These are phyloP conservation scores for Paramecium primaurelia DNA, from an alignment of 73 alveolate genomes.

Conservation along the genomic window DNA sequence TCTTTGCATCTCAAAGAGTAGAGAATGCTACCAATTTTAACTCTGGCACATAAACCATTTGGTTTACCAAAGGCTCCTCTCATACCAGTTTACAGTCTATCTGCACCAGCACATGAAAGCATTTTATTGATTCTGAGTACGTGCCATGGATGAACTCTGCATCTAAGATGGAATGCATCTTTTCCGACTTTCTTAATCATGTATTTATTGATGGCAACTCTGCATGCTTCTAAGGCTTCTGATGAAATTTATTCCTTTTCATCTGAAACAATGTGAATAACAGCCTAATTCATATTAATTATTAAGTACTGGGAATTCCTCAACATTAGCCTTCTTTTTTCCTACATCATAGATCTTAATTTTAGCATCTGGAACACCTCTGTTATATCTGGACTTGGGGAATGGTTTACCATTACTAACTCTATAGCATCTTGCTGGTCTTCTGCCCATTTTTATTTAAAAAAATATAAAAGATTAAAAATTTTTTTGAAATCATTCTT, in stretches of 20 bases:
- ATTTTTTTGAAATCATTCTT: background rate
- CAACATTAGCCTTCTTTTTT: constrained; percentile 84
- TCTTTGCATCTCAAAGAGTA: constrained; percentile 82
- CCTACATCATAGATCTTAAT: constrained; percentile 97
- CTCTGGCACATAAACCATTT: constrained; percentile 97
- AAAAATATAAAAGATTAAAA: constrained; percentile 28
- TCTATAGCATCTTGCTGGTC: constrained; percentile 98
- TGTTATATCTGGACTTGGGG: constrained; percentile 97
- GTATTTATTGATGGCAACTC: constrained; percentile 98
- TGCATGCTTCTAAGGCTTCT: constrained; percentile 99
- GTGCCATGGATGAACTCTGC: constrained; percentile 98
- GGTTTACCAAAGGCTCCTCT: constrained; percentile 99
- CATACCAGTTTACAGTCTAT: constrained; percentile 99
- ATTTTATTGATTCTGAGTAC: constrained; percentile 98
- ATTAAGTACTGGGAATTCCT: constrained; percentile 83
- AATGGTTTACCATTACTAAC: constrained; percentile 94
- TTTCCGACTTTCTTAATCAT: constrained; percentile 87
- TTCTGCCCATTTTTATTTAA: constrained; percentile 79
- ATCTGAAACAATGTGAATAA: constrained; percentile 92
- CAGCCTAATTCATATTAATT: constrained; percentile 36
- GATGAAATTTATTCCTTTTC: constrained; percentile 97
- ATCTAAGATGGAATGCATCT: constrained; percentile 96
- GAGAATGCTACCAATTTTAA: constrained; percentile 87
- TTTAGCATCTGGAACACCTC: constrained; percentile 99
- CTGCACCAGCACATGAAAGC: constrained; percentile 99